Percentiles rank a stretch among this genome's conserved stretches.
These are phyloP conservation scores for Thozetella sp. DNA, from an alignment of 495 filamentous ascomycete species.

Conservation along the genomic window DNA sequence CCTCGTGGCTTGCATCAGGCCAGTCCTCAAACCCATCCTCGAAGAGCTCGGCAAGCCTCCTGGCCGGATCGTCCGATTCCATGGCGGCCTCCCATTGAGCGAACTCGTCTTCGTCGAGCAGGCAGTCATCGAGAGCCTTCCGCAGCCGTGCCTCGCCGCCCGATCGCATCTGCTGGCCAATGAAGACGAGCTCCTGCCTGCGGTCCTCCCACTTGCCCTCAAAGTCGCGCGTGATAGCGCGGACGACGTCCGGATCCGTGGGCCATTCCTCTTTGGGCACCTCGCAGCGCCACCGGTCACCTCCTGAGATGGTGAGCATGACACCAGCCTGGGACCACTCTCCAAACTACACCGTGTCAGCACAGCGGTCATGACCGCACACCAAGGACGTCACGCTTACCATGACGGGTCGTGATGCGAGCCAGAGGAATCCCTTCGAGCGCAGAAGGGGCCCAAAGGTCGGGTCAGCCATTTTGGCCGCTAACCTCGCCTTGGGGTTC, in stretches of 20 bases:
- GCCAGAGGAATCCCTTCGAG: constrained; percentile 28
- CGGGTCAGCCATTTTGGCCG: constrained; percentile 43
- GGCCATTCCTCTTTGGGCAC: constrained; percentile 44
- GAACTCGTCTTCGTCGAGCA: constrained; percentile 52
- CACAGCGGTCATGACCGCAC: background rate
- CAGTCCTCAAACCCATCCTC: constrained; percentile 62
- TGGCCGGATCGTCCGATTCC: constrained; percentile 31
- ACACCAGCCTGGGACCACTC: constrained; percentile 65
- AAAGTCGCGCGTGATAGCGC: constrained; percentile 46
- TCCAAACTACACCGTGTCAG: background rate
- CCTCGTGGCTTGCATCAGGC: constrained; percentile 33
- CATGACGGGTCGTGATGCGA: constrained; percentile 37
- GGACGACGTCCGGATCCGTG: constrained; percentile 37
- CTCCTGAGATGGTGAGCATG: constrained; percentile 57
- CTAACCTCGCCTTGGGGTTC: constrained; percentile 35
- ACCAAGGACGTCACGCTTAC: constrained; percentile 28
- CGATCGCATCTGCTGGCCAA: constrained; percentile 47
- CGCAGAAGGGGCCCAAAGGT: constrained; percentile 33
- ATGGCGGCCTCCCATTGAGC: constrained; percentile 51
- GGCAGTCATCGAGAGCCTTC: constrained; percentile 46
- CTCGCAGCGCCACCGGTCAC: constrained; percentile 56
- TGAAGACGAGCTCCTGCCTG: constrained; percentile 62
- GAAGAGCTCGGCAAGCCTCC: constrained; percentile 41
- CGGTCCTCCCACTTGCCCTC: constrained; percentile 57
- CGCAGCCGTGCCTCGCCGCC: constrained; percentile 34